Conservation (phyloP, 1,139 yeast genomes). For the Magnusiomyces tetraspermus region DNA sequence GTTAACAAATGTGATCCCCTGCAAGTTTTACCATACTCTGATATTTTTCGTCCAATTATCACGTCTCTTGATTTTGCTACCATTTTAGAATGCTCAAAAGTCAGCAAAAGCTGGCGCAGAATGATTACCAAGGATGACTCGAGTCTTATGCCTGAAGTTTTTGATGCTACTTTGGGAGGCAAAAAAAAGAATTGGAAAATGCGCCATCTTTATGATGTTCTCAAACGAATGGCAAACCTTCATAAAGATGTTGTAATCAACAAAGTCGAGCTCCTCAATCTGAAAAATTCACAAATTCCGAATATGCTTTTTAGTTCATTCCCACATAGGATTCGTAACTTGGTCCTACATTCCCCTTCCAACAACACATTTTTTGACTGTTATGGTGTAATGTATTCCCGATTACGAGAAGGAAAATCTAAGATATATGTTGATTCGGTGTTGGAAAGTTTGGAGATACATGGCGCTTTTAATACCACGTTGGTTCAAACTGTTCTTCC, state of each 20-base stretch:
- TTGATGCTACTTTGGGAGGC: background rate
- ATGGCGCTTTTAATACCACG: background rate
- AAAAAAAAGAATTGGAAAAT: background rate
- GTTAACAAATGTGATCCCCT: background rate
- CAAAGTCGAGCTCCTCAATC: background rate
- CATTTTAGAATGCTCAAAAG: background rate
- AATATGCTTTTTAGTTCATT: background rate
- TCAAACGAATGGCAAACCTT: background rate
- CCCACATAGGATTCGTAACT: background rate
- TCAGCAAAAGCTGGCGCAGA: conserved; percentile 1
- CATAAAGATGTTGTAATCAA: background rate
- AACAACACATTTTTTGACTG: background rate
- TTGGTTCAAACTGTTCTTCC: background rate
- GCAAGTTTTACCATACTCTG: background rate
- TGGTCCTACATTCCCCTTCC: background rate
- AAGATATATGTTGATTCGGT: background rate
- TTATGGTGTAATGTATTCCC: background rate
- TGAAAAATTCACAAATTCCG: too few species aligned
- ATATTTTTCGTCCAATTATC: conserved; percentile 1
- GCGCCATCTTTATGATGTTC: background rate
- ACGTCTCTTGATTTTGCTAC: background rate
- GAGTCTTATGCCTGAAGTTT: background rate
- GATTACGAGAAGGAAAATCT: background rate
- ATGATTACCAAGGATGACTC: background rate
- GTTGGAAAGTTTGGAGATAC: background rate